Conservation (phyloP, 2,329 filamentous ascomycete genomes). For the Byssothecium circinans region DNA sequence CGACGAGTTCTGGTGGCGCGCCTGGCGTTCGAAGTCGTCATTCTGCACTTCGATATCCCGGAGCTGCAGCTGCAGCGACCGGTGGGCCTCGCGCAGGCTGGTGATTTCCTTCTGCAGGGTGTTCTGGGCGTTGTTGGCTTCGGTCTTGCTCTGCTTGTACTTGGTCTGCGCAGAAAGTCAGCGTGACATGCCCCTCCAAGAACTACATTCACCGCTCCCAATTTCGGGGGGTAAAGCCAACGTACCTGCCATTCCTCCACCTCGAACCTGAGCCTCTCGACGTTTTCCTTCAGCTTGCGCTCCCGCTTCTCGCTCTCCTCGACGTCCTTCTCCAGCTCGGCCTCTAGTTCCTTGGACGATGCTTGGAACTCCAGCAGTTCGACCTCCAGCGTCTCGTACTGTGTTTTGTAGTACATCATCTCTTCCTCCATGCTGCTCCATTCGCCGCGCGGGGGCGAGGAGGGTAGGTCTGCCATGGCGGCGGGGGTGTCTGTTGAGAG, state of each 20-base stretch:
- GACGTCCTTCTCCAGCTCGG: slow-evolving; percentile 93
- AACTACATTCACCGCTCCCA: neutral
- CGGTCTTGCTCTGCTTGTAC: slow-evolving; percentile 90
- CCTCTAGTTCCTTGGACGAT: slow-evolving; percentile 90
- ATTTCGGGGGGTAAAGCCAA: slow-evolving; percentile 6
- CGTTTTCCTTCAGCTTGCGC: slow-evolving; percentile 80
- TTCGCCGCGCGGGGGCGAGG: slow-evolving; percentile 35
- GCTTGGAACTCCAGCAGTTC: slow-evolving; percentile 93
- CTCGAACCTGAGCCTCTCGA: slow-evolving; percentile 81
- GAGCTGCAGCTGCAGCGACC: slow-evolving; percentile 78
- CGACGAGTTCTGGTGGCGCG: slow-evolving; percentile 91
- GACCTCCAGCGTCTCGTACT: slow-evolving; percentile 89
- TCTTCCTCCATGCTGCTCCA: slow-evolving; percentile 64
- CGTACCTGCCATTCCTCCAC: slow-evolving; percentile 98
- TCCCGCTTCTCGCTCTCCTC: slow-evolving; percentile 94
- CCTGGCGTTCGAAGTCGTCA: slow-evolving; percentile 96
- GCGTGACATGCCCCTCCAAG: slow-evolving; percentile 7
- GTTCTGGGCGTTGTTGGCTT: slow-evolving; percentile 83
- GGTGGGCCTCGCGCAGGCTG: slow-evolving; percentile 78
- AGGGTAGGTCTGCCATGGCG: slow-evolving; percentile 35
- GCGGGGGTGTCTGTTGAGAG: slow-evolving; percentile 13
- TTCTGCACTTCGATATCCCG: slow-evolving; percentile 97
- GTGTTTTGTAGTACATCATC: slow-evolving; percentile 90
- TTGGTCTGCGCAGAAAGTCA: slow-evolving; percentile 65
- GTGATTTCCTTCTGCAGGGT: slow-evolving; percentile 95